These are phyloP conservation scores for Crithidia fasciculata DNA, from an alignment of 208 protist species.

Conservation along the genomic window DNA sequence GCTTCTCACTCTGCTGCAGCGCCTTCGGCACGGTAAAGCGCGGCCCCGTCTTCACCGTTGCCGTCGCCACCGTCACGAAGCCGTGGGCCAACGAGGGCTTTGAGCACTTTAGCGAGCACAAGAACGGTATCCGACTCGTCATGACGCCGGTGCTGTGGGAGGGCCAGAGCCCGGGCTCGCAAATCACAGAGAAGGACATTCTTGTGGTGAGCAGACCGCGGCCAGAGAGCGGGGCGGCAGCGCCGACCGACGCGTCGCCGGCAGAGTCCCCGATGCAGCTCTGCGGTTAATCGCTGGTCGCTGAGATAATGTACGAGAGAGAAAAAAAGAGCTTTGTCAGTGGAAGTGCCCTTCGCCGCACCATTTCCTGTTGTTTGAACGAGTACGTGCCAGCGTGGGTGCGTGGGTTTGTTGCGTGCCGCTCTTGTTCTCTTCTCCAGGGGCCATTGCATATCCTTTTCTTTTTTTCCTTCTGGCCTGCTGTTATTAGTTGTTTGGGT, in stretches of 20 bases:
- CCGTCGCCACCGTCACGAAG: conserved; percentile 51
- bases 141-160: conserved; percentile 71
- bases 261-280: neutral
- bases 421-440: too few relatives aligned
- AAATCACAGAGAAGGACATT: conserved; percentile 66
- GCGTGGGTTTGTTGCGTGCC: too few relatives aligned
- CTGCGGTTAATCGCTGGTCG: neutral
- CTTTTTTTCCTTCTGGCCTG: too few relatives aligned
- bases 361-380: too few relatives aligned
- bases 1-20: conserved; percentile 69
- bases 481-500: too few relatives aligned
- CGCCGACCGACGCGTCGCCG: neutral
- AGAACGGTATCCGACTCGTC: conserved; percentile 60
- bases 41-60: conserved; percentile 71
- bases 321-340: neutral
- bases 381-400: too few relatives aligned
- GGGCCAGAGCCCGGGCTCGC: conserved; percentile 47
- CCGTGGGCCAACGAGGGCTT: conserved; percentile 57
- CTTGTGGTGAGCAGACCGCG: conserved; percentile 56
- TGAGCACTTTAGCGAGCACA: conserved; percentile 56
- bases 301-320: neutral
- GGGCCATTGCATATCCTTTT: too few relatives aligned
- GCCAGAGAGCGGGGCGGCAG: conserved; percentile 1
- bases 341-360: too few relatives aligned
- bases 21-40: conserved; percentile 44